Evolutionary conservation across 2,329 filamentous ascomycete species (phyloP), one percentile per base, ranked within the genome.

Genomic region (Aspergillus sp.): DNA sequence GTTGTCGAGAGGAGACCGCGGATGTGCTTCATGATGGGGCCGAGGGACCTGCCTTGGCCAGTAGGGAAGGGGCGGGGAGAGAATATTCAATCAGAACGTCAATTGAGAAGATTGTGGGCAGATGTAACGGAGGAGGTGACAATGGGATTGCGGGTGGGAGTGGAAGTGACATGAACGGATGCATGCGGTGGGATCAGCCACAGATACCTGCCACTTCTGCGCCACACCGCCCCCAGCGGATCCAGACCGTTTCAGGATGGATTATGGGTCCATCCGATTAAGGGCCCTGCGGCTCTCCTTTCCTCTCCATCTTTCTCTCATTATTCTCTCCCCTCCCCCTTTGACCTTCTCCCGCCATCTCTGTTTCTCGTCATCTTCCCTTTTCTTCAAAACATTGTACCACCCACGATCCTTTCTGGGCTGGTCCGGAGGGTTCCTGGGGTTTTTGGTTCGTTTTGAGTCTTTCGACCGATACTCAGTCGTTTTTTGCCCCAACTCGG

Each of bases 1-100:
- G 67, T 62, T 10, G 64, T 64, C 5, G 67, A 69, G 38, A 67
- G 50, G 54, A 71, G 62, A 41, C 65, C 59, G 47, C 69, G 67
- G 25, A 61, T 64, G 52, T 70, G 67, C 50, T 64, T 68, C 69
- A 71, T 71, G 16, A 51, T 61, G 52, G 23, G n/a, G 19, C 6
- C 16, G 10, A 23, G 5, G 47, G 23, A 44, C 47, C 40, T 50
- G 40, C 47, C 47, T 20, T 40, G 29, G 3, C 19, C 14, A 14
- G 23, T 7, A 14, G 17, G 16, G 31, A 29, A 25, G 36, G 16
- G 14, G 19, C 20, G 16, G 10, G n/a, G 32, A 23, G 23, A n/a
- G 21, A 16, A 5, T 9, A 42, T 42, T 42, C 40, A 38, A n/a
- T 17, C 13, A 17, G 17, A 17, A 17, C 17, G 14, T 16, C 11